Conservation (phyloP, 305 asterid genomes). For the Petunia hybrid region DNA sequence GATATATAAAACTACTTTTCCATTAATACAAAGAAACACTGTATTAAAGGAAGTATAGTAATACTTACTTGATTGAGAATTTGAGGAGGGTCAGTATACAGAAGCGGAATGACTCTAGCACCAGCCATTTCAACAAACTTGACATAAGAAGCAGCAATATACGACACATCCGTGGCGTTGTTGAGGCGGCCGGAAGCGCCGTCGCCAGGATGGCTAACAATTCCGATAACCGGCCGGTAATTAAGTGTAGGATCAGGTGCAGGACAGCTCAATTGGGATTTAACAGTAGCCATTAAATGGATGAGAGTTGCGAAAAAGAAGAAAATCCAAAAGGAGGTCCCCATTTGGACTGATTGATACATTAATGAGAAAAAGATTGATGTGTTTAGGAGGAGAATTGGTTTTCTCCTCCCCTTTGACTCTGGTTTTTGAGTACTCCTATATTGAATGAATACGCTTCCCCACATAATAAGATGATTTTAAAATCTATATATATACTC, state of each 20-base stretch:
- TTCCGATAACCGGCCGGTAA: slow-evolving; percentile 81
- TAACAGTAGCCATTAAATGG: slow-evolving; percentile 23
- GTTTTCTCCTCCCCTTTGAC: background rate
- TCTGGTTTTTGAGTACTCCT: no score
- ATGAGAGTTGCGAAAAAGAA: background rate
- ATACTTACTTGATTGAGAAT: slow-evolving; percentile 57
- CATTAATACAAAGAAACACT: background rate
- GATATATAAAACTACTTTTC: background rate
- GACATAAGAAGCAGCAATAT: slow-evolving; percentile 96
- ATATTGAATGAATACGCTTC: no score
- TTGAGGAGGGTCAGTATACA: slow-evolving; percentile 75
- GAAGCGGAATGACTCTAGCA: slow-evolving; percentile 91
- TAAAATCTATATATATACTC: no score
- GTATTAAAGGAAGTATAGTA: background rate
- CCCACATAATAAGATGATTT: no score
- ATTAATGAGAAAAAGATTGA: background rate
- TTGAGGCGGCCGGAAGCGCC: slow-evolving; percentile 94
- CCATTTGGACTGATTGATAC: background rate
- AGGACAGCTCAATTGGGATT: slow-evolving; percentile 8
- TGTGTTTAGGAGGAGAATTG: slow-evolving; percentile 9
- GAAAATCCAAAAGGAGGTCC: background rate
- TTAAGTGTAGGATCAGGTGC: slow-evolving; percentile 25
- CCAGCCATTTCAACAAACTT: slow-evolving; percentile 96
- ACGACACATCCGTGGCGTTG: slow-evolving; percentile 70
- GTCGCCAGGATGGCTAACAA: slow-evolving; percentile 94